These are phyloP conservation scores for Candida dubliniensis DNA, from an alignment of 1,139 yeast genomes.

Conservation along the genomic window DNA sequence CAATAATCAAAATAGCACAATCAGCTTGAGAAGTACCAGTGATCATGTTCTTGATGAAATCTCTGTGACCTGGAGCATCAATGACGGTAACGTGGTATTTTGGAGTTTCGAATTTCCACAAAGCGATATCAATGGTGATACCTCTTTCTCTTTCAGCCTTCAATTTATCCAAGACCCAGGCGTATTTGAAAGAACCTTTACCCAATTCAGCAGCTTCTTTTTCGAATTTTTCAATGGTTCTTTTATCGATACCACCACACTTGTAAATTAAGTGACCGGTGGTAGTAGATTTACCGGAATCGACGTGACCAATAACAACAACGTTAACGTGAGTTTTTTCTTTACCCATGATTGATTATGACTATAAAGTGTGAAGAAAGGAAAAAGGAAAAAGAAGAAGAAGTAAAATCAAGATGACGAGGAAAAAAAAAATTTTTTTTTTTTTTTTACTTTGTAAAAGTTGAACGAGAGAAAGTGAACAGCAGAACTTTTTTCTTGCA, in stretches of 20 bases:
- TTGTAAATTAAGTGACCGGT: constrained; percentile 99
- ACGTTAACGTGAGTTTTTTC: constrained; percentile 98
- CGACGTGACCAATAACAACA: constrained; percentile 99
- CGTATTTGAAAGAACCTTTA: constrained; percentile 98
- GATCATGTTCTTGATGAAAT: constrained; percentile 94
- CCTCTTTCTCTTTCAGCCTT: constrained; percentile 98
- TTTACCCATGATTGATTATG: constrained; percentile 58
- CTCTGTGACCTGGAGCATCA: constrained; percentile 97
- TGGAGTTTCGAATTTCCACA: constrained; percentile 96
- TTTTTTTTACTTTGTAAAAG: not conserved
- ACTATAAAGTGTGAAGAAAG: constrained; percentile 9
- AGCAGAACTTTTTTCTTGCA: not conserved
- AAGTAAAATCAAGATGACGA: constrained; percentile 7
- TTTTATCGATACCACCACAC: constrained; percentile 91
- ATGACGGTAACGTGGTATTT: constrained; percentile 90
- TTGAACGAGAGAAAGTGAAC: not conserved
- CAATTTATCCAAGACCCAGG: constrained; percentile 94
- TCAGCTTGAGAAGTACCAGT: constrained; percentile 94
- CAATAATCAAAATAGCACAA: constrained; percentile 86
- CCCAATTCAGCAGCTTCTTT: constrained; percentile 98
- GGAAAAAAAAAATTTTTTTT: constrained; percentile 8
- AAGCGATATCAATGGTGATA: constrained; percentile 93
- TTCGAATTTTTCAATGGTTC: constrained; percentile 98
- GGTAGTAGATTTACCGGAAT: constrained; percentile 91
- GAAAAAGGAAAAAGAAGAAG: constrained; percentile 7